phyloP scores from a whole-genome alignment of 768 basidiomycete species.

The Pholiota conissans region DNA sequence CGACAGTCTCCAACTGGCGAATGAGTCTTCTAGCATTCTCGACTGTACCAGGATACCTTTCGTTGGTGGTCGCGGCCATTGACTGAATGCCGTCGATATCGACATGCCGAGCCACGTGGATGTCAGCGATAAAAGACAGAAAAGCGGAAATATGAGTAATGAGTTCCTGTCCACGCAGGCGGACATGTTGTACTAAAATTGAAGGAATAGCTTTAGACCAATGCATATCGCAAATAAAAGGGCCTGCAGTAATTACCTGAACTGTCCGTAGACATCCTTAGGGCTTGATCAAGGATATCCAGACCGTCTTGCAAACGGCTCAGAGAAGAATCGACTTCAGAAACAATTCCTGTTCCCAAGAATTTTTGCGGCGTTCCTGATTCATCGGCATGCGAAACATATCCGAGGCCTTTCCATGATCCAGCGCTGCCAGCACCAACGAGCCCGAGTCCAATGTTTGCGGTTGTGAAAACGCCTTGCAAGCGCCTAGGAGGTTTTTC shows the following conservation, averaged over 20 bases:
- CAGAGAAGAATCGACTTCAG: conserved; percentile 50
- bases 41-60: conserved; percentile 63
- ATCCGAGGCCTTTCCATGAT: conserved; percentile 86
- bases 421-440: conserved; percentile 78
- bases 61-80: conserved; percentile 44
- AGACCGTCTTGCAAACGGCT: conserved; percentile 53
- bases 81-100: conserved; percentile 77
- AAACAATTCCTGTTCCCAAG: conserved; percentile 52
- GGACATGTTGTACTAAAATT: conserved; percentile 40
- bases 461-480: conserved; percentile 58
- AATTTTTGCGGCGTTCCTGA: conserved; percentile 45
- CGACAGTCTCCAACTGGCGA: conserved; percentile 64
- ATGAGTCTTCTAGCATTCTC: conserved; percentile 67
- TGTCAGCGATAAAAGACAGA: conserved; percentile 59
- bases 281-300: conserved; percentile 33
- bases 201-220: neutral
- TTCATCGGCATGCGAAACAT: conserved; percentile 57
- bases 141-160: conserved; percentile 59
- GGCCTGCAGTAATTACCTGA: conserved; percentile 42
- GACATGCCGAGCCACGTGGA: conserved; percentile 79
- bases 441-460: conserved; percentile 73
- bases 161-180: conserved; percentile 45
- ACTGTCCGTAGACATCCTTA: conserved; percentile 31
- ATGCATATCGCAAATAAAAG: neutral
- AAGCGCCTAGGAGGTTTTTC: conserved; percentile 51